Evolutionary conservation across 305 asterid species (phyloP).

Genomic region (Striga hermonthica): DNA sequence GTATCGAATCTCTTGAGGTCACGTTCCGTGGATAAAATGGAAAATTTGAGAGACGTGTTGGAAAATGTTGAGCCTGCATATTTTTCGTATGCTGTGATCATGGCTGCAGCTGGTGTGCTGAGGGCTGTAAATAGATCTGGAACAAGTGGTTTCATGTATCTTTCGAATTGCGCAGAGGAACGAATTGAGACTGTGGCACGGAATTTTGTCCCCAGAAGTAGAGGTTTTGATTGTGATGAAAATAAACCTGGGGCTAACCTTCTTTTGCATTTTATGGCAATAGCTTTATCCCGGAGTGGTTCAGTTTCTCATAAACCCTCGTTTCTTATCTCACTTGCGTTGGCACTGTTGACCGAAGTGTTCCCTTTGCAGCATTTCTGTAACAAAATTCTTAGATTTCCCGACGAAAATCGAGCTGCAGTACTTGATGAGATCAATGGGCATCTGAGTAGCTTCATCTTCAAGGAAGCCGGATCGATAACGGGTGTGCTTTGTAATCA

Average conservation of each 20-base stretch:
- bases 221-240: constrained; percentile 27
- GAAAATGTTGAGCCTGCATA: constrained; percentile 44
- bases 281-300: constrained; percentile 75
- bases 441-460: constrained; percentile 51
- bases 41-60: constrained; percentile 45
- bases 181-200: constrained; percentile 47
- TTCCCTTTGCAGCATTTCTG: constrained; percentile 66
- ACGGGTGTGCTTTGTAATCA: constrained; percentile 77
- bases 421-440: constrained; percentile 45
- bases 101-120: constrained; percentile 79
- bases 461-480: constrained; percentile 83
- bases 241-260: constrained; percentile 36
- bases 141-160: constrained; percentile 45
- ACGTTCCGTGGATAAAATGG: constrained; percentile 48
- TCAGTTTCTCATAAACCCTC: constrained; percentile 51
- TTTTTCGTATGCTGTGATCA: constrained; percentile 58
- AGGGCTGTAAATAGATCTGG: constrained; percentile 70
- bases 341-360: constrained; percentile 58
- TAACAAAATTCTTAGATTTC: constrained; percentile 39
- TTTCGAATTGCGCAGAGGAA: constrained; percentile 52
- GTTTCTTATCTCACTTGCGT: constrained; percentile 52
- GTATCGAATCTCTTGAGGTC: constrained; percentile 49
- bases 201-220: constrained; percentile 39
- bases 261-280: constrained; percentile 58
- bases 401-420: constrained; percentile 34